A percentile compares a stretch with the other conserved stretches of the same genome.
phyloP scores from a whole-genome alignment of 352 stramenopile genomes.

The Phytopythium boreale region DNA sequence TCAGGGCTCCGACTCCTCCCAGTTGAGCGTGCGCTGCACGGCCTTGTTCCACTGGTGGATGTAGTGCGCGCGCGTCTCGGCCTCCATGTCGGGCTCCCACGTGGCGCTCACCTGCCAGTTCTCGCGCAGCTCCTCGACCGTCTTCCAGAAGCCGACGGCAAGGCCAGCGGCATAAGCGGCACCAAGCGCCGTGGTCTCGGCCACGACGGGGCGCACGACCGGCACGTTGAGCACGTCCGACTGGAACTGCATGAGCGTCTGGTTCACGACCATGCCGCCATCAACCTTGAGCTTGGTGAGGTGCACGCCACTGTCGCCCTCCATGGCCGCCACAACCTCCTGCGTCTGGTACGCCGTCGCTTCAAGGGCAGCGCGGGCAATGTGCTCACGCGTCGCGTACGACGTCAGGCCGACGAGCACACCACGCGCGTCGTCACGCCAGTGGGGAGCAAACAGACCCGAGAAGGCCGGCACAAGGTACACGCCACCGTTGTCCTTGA shows the following conservation, averaged over 20 bases:
- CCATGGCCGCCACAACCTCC: conserved; percentile 95
- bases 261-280: conserved; percentile 97
- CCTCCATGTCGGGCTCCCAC: conserved; percentile 75
- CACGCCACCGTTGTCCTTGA: conserved; percentile 93
- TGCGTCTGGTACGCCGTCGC: conserved; percentile 95
- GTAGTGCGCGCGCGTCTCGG: conserved; percentile 46
- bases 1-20: conserved; percentile 50
- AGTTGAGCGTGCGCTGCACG: conserved; percentile 81
- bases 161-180: conserved; percentile 97
- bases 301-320: conserved; percentile 88
- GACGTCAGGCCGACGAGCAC: conserved; percentile 96
- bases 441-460: conserved; percentile 97
- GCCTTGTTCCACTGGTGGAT: conserved; percentile 83
- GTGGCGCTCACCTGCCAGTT: conserved; percentile 77
- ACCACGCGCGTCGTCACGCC: conserved; percentile 94
- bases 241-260: conserved; percentile 99
- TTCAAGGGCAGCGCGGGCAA: conserved; percentile 95
- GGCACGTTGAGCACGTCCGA: conserved; percentile 93
- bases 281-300: conserved; percentile 94
- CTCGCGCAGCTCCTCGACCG: conserved; percentile 76
- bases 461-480: conserved; percentile 98
- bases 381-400: conserved; percentile 94
- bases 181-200: conserved; percentile 98
- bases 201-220: conserved; percentile 92
- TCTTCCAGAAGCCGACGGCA: conserved; percentile 95